A percentile compares a stretch with the other conserved stretches of the same genome.
Conservation (phyloP, 805 yeast genomes). For the Barnettozyma salicaria region DNA sequence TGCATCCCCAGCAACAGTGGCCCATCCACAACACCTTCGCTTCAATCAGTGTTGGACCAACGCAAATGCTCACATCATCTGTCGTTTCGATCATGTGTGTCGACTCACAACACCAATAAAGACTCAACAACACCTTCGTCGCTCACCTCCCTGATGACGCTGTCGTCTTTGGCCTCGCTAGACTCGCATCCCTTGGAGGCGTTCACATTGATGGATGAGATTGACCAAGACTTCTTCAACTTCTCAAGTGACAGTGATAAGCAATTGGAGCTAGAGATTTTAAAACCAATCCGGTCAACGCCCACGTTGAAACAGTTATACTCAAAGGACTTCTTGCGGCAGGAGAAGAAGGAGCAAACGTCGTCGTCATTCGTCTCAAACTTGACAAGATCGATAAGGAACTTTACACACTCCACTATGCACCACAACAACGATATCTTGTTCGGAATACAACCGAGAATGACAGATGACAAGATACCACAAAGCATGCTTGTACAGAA, state of each 20-base stretch:
- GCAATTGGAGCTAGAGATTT: constrained; percentile 4
- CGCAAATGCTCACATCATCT: constrained; percentile 13
- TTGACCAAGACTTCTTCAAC: constrained; percentile 19
- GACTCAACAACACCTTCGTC: constrained; percentile 7
- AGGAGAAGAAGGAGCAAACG: neutral
- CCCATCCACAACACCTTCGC: constrained; percentile 21
- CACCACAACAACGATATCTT: constrained; percentile 18
- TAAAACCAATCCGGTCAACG: constrained; percentile 7
- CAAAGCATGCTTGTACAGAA: neutral
- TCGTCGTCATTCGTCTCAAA: constrained; percentile 21
- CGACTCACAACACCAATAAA: constrained; percentile 3
- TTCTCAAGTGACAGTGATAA: constrained; percentile 6
- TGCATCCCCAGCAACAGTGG: neutral
- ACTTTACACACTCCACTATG: constrained; percentile 15
- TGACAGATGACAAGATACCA: constrained; percentile 24
- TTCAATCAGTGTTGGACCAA: constrained; percentile 22
- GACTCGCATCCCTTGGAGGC: constrained; percentile 21
- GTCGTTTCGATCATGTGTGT: constrained; percentile 8
- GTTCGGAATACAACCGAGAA: constrained; percentile 25
- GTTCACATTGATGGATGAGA: constrained; percentile 16
- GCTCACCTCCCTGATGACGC: constrained; percentile 12
- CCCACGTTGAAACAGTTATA: constrained; percentile 2
- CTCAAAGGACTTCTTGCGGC: neutral
- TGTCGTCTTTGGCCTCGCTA: constrained; percentile 13
- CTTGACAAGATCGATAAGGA: constrained; percentile 17